Percentiles rank a stretch among this genome's conserved stretches.
Conservation (phyloP, 768 basidiomycete genomes). For the Lactifluus volemus region DNA sequence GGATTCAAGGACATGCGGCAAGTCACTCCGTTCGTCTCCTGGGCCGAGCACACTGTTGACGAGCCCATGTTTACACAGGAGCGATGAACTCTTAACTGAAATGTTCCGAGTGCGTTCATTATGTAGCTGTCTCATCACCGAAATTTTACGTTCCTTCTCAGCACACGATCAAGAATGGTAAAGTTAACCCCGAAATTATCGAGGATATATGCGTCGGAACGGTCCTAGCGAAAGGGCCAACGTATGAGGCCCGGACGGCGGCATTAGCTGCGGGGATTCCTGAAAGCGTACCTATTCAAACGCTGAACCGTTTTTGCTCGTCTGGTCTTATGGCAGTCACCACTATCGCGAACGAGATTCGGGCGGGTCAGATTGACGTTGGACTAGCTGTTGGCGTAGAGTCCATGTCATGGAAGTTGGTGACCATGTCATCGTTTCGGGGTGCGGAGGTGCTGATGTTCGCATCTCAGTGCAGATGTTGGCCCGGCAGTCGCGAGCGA, state of each 20-base stretch:
- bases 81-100: conserved; percentile 72
- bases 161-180: conserved; percentile 51
- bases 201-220: conserved; percentile 78
- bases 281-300: conserved; percentile 64
- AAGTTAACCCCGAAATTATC: conserved; percentile 54
- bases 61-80: conserved; percentile 31
- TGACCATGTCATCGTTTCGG: conserved; percentile 20
- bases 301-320: conserved; percentile 75
- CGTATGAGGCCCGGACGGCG: conserved; percentile 65
- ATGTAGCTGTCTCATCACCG: conserved; percentile 14
- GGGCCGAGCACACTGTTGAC: not conserved
- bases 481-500: conserved; percentile 56
- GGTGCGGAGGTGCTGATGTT: conserved; percentile 19
- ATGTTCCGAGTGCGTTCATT: conserved; percentile 55
- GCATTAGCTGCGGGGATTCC: conserved; percentile 77
- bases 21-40: conserved; percentile 22
- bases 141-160: conserved; percentile 23
- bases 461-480: conserved; percentile 45
- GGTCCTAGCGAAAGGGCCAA: conserved; percentile 53
- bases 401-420: conserved; percentile 74
- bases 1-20: conserved; percentile 63
- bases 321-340: conserved; percentile 82
- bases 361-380: conserved; percentile 69
- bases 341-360: conserved; percentile 66
- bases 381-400: conserved; percentile 81